Base-by-base conservation (phyloP, 306 rosid species). In the Delonix regia region DNA sequence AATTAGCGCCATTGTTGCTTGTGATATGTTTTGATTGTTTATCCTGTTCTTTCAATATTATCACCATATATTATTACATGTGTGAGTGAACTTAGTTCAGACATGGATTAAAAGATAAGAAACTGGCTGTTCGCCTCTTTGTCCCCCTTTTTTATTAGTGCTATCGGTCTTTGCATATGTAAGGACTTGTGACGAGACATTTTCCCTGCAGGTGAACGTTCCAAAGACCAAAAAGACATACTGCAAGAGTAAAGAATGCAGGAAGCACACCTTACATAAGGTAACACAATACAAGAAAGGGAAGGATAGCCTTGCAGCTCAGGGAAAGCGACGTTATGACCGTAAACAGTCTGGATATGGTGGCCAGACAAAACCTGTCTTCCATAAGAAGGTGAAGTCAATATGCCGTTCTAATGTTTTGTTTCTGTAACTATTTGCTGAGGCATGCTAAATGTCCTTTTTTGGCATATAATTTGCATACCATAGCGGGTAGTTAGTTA, bases 201-300 rank as follows among this genome's bases (percentile, higher is more conserved):
- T 30, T 55, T 38, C 9, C 39, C 45, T n/a, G 53, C 16, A 86
- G 89, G 89, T 86, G 80, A 86, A 86, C 80, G 89, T 86, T 86
- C 89, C 89, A 2, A 86, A 86, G 83, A 86, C 86, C 6, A 86
- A 82, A 80, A 86, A 86, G 66, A 86, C 89, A 1, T 86, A 86
- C 83, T 86, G 89, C 85, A 86, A 86, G 80, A 86, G 77, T 75
- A 82, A 86, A 57, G 86, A 76, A 59, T 86, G 89, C 78, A 86
- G 66, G 72, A 86, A 86, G 68, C 89, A 86, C 80, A 86, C 89
- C 9, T 63, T 86, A n/a, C 89, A 86, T 80, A 86, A 86, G 77
- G 89, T 86, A 3, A 86, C 89, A 33, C 86, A 86, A 62, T 86
- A 86, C 85, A 86, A 86, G 80, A 86, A 86, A 76, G 86, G 86